Conservation (phyloP, 768 basidiomycete species). For the Nevesoporus exiguus region DNA sequence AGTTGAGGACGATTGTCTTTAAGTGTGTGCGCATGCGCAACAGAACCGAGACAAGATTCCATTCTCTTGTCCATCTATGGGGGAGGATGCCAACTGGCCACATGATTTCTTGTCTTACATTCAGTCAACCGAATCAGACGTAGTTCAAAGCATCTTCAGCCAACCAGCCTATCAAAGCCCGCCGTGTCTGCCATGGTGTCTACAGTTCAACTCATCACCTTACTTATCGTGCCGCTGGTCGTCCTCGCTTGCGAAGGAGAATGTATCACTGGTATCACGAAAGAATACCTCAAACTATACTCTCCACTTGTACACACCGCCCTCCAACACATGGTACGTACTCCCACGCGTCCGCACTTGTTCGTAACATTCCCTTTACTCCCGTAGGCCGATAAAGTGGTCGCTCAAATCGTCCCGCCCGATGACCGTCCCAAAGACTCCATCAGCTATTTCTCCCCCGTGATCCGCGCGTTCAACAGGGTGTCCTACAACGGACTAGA, state of each 20-base stretch:
- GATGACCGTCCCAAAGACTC: constrained; percentile 19
- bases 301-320: constrained; percentile 38
- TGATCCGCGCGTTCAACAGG: constrained; percentile 45
- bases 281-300: constrained; percentile 52
- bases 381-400: constrained; percentile 37
- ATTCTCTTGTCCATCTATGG: not conserved
- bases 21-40: not conserved
- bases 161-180: constrained; percentile 5
- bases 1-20: not conserved
- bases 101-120: constrained; percentile 16
- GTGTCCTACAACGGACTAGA: constrained; percentile 44
- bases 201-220: constrained; percentile 18
- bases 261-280: constrained; percentile 60
- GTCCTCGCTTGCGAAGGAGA: constrained; percentile 66
- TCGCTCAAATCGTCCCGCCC: constrained; percentile 31
- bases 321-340: constrained; percentile 43
- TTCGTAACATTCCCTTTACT: not conserved
- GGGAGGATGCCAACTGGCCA: constrained; percentile 12
- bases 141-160: constrained; percentile 1
- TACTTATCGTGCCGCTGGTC: constrained; percentile 34
- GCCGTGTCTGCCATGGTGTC: constrained; percentile 19
- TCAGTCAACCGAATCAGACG: not conserved
- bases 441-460: constrained; percentile 43
- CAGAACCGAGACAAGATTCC: not conserved
- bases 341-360: not conserved